Base-by-base conservation (phyloP, 78 protist genomes). In the Dictyostelium purpureum region DNA sequence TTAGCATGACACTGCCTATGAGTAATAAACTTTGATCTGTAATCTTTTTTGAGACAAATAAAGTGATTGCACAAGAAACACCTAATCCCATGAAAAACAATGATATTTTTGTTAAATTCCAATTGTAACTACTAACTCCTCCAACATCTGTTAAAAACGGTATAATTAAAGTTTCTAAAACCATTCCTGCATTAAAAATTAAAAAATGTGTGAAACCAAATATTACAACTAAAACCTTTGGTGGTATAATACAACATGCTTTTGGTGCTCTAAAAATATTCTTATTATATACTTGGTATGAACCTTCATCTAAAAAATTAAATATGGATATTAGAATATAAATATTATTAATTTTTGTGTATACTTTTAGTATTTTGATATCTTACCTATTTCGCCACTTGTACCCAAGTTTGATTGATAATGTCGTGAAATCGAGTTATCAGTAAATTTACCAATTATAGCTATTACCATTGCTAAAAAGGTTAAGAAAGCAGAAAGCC, bases 71-170 rank as follows among this genome's bases (percentile, higher is more conserved):
- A 28, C 67, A 35, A n/a, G 92, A 56, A 11, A 85, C 38, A 63
- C 82, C 92, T 2, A 73, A 28, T 31, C 82, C 77, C 28, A 85
- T 57, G 18, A 85, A 85, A 43, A 85, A 85, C 26, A 73, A 73
- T 9, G 79, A 9, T 18, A 85, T 59, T 40, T 85, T 70, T 73
- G 92, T 85, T 28, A 85, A 59, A 61, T 26, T 45, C 92, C 81
- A 73, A 70, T 82, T 73, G 57, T 82, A 82, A 21, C 67, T 21
- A 59, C 92, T 59, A 19, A 43, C 28, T 40, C 92, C 76, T 35
- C 83, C 78, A 24, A 38, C 33, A 43, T 85, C 92, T 1, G 59
- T 59, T 4, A 73, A 59, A 43, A 31, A 54, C 4, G 92, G 92
- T 59, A 85, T 61, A 26, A 85, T 71, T 21, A 85, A 16, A 9